Evolutionary conservation across 1,284 basidiomycete genomes (phyloP).

Genomic region (Tausonia pullulans): DNA sequence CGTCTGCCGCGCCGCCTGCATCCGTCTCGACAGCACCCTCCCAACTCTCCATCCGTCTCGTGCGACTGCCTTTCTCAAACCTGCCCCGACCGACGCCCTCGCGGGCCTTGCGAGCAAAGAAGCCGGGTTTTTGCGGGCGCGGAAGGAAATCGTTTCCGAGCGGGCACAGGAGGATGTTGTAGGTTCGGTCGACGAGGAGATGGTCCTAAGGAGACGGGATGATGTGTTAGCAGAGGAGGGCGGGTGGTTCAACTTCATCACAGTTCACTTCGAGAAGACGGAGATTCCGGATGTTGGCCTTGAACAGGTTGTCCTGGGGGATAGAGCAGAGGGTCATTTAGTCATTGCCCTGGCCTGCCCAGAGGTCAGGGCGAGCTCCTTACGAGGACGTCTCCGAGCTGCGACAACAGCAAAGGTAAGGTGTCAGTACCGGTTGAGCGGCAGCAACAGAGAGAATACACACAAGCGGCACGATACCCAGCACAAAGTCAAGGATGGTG

Average conservation of each 20-base stretch:
- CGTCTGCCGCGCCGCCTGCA: too few species aligned
- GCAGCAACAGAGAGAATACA: background rate
- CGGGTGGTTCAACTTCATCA: too few species aligned
- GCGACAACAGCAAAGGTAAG: constrained; percentile 24
- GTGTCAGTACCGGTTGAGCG: background rate
- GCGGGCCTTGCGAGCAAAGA: too few species aligned
- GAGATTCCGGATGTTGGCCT: constrained; percentile 35
- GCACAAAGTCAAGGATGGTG: constrained; percentile 22
- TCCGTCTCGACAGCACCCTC: too few species aligned
- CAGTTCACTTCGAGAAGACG: constrained; percentile 15
- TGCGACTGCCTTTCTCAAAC: too few species aligned
- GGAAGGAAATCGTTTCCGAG: constrained; percentile 16
- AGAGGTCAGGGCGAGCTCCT: too few species aligned
- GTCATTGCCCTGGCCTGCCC: background rate
- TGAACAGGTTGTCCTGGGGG: constrained; percentile 34
- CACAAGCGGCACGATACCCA: constrained; percentile 28
- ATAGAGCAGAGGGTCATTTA: background rate
- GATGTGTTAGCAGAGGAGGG: too few species aligned
- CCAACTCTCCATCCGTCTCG: too few species aligned
- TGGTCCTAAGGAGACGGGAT: constrained; percentile 22
- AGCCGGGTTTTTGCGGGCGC: too few species aligned
- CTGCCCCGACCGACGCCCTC: too few species aligned
- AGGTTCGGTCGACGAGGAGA: constrained; percentile 26
- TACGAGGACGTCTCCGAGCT: constrained; percentile 30
- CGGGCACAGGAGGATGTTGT: constrained; percentile 36